phyloP scores from a whole-genome alignment of 2,329 filamentous ascomycete genomes.

The Penicillium olsonii region DNA sequence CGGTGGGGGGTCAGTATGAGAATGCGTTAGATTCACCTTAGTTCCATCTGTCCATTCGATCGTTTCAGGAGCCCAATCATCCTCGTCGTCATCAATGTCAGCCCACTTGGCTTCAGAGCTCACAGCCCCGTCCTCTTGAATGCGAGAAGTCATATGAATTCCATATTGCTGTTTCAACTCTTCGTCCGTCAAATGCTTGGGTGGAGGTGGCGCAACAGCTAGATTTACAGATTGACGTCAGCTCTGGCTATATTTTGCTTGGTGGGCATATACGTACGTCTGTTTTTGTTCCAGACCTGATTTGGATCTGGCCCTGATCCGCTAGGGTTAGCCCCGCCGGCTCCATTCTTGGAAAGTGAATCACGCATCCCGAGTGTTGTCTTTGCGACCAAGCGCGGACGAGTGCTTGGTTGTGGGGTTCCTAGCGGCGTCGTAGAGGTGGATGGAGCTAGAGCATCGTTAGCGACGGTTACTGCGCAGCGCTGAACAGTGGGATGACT shows the following conservation, averaged over 20 bases:
- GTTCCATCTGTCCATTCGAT: conserved; percentile 71
- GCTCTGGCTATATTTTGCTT: background rate
- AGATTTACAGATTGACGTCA: conserved; percentile 21
- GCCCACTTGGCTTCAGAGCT: conserved; percentile 66
- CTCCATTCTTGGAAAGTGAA: conserved; percentile 51
- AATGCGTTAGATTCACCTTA: conserved; percentile 61
- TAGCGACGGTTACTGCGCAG: background rate
- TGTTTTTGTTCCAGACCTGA: conserved; percentile 71
- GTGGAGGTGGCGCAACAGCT: conserved; percentile 57
- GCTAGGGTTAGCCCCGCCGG: conserved; percentile 48
- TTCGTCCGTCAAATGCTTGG: conserved; percentile 68
- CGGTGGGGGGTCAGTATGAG: conserved; percentile 27
- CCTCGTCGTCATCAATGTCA: conserved; percentile 69
- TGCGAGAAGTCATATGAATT: conserved; percentile 66
- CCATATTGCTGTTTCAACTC: conserved; percentile 69
- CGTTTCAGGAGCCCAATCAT: conserved; percentile 68
- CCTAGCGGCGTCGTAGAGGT: conserved; percentile 41
- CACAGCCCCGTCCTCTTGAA: conserved; percentile 62
- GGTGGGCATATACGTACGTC: conserved; percentile 47
- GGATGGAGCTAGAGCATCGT: conserved; percentile 31
- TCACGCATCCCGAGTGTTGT: conserved; percentile 56
- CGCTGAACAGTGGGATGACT: conserved; percentile 1
- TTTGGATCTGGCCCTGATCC: conserved; percentile 62
- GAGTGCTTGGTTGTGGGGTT: conserved; percentile 48
- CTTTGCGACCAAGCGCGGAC: conserved; percentile 65